phyloP scores from a whole-genome alignment of 192 early-diverging fungal genomes.

The Podila clonocystis region DNA sequence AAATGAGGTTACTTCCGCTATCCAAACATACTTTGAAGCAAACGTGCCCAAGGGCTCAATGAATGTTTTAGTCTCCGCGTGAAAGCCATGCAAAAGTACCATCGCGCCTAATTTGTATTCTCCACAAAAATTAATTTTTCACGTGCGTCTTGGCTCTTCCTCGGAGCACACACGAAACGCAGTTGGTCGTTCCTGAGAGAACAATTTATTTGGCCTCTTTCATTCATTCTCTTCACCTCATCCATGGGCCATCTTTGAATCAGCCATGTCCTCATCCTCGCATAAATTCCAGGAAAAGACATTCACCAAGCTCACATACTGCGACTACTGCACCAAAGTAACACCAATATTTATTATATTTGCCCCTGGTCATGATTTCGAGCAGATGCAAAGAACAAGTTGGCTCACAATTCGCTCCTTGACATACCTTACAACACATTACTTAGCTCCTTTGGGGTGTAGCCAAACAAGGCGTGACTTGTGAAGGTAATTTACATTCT shows the following conservation, averaged over 20 bases:
- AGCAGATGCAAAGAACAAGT: neutral
- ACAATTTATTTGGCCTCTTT: too few species aligned
- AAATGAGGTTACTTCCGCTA: too few species aligned
- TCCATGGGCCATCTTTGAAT: neutral
- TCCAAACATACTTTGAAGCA: too few species aligned
- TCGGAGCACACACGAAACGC: too few species aligned
- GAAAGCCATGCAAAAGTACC: too few species aligned
- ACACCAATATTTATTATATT: neutral
- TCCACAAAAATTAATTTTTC: too few species aligned
- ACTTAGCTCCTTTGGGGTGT: slow-evolving; percentile 74
- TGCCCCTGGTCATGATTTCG: neutral
- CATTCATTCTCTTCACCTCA: too few species aligned
- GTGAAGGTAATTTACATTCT: slow-evolving; percentile 51
- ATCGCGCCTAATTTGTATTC: too few species aligned
- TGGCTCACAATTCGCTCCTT: neutral
- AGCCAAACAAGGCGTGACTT: slow-evolving; percentile 70
- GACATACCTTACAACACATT: neutral
- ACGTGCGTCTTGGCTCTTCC: too few species aligned
- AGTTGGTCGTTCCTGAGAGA: too few species aligned
- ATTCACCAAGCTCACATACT: slow-evolving; percentile 72
- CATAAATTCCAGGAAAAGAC: slow-evolving; percentile 69
- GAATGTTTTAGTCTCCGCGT: too few species aligned
- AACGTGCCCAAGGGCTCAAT: too few species aligned
- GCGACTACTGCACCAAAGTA: slow-evolving; percentile 69
- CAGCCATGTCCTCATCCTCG: slow-evolving; percentile 22